phyloP scores from a whole-genome alignment of 371 early-diverging fungal genomes.

The Umbelopsis sp. region DNA sequence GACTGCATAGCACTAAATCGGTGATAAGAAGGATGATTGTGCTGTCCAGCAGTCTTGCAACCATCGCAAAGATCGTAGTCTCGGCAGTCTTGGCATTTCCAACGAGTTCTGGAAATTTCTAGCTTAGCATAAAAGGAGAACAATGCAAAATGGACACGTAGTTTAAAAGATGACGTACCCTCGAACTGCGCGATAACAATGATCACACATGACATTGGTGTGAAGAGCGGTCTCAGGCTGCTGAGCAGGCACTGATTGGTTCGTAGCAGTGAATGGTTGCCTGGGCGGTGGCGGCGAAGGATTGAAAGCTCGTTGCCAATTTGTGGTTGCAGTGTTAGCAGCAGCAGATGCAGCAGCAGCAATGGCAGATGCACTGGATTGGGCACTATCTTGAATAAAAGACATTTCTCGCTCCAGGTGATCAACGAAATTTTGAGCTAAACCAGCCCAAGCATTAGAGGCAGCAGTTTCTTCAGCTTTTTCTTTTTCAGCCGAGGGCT shows the following conservation, averaged over 20 bases:
- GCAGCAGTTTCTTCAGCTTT: background rate
- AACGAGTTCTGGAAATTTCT: slow-evolving; percentile 29
- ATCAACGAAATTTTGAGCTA: slow-evolving; percentile 17
- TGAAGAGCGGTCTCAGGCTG: slow-evolving; percentile 11
- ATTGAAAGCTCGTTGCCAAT: background rate
- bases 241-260: background rate
- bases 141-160: slow-evolving; percentile 6
- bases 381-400: background rate
- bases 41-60: slow-evolving; percentile 34
- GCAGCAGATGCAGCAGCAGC: slow-evolving; percentile 7
- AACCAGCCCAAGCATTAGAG: slow-evolving; percentile 16
- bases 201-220: slow-evolving; percentile 46
- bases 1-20: slow-evolving; percentile 33
- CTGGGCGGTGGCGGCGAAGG: too few species aligned
- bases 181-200: slow-evolving; percentile 40
- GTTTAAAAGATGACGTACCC: slow-evolving; percentile 25
- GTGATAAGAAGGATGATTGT: slow-evolving; percentile 31
- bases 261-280: background rate
- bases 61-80: slow-evolving; percentile 57
- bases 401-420: slow-evolving; percentile 15
- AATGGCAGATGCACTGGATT: slow-evolving; percentile 9
- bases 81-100: slow-evolving; percentile 47
- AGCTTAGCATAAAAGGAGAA: slow-evolving; percentile 18
- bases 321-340: background rate
- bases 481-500: background rate